Conservation (phyloP, 225 moss, liverwort and hornwort genomes). For the Straminergon stramineum region DNA sequence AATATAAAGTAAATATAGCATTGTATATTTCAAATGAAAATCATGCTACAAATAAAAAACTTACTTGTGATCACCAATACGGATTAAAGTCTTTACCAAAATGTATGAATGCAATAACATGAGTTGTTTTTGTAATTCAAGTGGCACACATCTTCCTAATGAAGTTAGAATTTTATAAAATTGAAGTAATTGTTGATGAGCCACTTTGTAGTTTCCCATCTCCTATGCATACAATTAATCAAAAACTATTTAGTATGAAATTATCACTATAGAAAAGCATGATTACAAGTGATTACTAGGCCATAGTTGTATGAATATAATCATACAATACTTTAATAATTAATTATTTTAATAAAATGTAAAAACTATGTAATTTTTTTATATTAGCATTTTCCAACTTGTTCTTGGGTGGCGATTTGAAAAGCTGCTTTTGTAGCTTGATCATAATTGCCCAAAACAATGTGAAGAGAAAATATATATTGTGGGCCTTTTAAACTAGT, state of each 20-base stretch:
- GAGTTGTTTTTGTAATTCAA: constrained; percentile 45
- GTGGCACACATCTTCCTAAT: constrained; percentile 3
- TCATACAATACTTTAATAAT: not conserved
- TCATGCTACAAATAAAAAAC: not conserved
- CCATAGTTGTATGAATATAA: not conserved
- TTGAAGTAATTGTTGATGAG: constrained; percentile 63
- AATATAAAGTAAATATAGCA: no score
- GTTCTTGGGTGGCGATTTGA: constrained; percentile 60
- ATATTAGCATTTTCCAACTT: not conserved
- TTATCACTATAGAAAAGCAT: accelerated
- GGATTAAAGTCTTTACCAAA: constrained; percentile 68
- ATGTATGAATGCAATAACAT: constrained; percentile 82
- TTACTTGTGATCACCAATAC: constrained; percentile 58
- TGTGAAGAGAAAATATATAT: constrained; percentile 51
- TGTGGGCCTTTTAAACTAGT: constrained; percentile 28
- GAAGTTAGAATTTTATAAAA: constrained; percentile 28
- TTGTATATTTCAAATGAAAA: no score
- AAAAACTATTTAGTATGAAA: not conserved
- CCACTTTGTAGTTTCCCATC: constrained; percentile 72
- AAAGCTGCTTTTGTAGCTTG: constrained; percentile 52
- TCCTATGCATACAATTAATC: not conserved
- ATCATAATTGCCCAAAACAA: constrained; percentile 53
- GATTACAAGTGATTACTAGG: accelerated
- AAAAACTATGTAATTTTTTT: not conserved
- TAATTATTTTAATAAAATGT: not conserved